phyloP scores from a whole-genome alignment of 768 basidiomycete species.

The Termitomyces sp. region DNA sequence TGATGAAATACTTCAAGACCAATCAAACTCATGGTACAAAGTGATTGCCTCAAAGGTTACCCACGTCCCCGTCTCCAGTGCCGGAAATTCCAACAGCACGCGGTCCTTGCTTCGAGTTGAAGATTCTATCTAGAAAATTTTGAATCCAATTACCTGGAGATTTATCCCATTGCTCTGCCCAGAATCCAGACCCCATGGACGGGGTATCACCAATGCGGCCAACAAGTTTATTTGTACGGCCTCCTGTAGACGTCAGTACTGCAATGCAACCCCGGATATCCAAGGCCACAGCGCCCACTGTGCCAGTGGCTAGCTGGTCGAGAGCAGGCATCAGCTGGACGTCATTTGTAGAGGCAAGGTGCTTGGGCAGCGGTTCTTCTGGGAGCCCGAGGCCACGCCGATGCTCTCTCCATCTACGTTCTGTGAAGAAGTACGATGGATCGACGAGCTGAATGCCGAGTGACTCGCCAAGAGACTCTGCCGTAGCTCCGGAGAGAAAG shows the following conservation, averaged over 20 bases:
- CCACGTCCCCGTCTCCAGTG: slow-evolving; percentile 81
- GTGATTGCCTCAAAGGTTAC: slow-evolving; percentile 16
- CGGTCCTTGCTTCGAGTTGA: slow-evolving; percentile 23
- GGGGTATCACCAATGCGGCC: slow-evolving; percentile 86
- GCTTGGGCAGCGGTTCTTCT: slow-evolving; percentile 49
- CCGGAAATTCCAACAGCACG: slow-evolving; percentile 72
- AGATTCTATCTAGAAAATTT: slow-evolving; percentile 18
- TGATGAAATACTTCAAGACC: slow-evolving; percentile 63
- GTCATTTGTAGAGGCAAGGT: slow-evolving; percentile 8
- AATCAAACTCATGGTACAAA: background rate
- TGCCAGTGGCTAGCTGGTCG: slow-evolving; percentile 67
- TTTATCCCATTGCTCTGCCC: slow-evolving; percentile 73
- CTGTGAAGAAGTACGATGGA: slow-evolving; percentile 76
- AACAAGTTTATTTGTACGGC: slow-evolving; percentile 76
- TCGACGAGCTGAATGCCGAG: slow-evolving; percentile 59
- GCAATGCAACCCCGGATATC: slow-evolving; percentile 73
- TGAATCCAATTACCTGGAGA: slow-evolving; percentile 25
- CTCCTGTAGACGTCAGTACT: slow-evolving; percentile 74
- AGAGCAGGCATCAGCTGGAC: slow-evolving; percentile 26
- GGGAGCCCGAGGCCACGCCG: slow-evolving; percentile 68
- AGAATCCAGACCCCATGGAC: slow-evolving; percentile 71
- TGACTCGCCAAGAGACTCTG: slow-evolving; percentile 54
- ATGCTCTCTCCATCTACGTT: slow-evolving; percentile 73
- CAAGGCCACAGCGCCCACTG: slow-evolving; percentile 81
- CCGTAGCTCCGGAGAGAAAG: slow-evolving; percentile 62